Base-by-base conservation (phyloP, 495 filamentous ascomycete species). In the Penicillium atrosanguineum region DNA sequence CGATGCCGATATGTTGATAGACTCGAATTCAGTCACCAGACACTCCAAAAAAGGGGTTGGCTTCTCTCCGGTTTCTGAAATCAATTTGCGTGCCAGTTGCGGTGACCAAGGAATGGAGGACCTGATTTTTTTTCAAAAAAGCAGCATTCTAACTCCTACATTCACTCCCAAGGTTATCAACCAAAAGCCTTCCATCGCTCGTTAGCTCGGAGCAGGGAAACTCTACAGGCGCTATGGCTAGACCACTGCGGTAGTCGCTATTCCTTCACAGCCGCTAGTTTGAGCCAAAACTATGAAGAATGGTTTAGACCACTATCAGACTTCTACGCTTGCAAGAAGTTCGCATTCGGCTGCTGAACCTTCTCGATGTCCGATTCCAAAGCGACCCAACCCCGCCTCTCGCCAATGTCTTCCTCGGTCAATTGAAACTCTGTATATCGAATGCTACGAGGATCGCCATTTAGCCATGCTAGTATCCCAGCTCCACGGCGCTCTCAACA, bases 121-220 rank as follows among this genome's bases (percentile, higher is more conserved):
- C 1, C 50, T 73, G 23, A 64, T 56, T 18, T 67, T 64, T 3
- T 71, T 73, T 52, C n/a, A n/a, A 71, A 71, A 44, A 70, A 73
- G 36, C 70, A 73, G 38, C 70, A 73, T 50, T 68, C 66, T 0
- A 68, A 73, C 44, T 57, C 58, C 3, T 61, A 68, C 28, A 31
- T 68, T 9, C 46, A 54, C 2, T 59, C 64, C 0, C 55, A 63
- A 29, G 68, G 64, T 1, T 73, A 63, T 53, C 63, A 59, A 41
- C 70, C 68, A 3, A 53, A 56, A 0, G 61, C 63, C 15, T 71
- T 73, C 44, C 50, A 60, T 47, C 53, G 44, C 25, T 67, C 68
- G 6, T 53, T 73, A 36, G 38, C 58, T 7, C 44, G 38, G n/a
- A 68, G 64, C 44, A 71, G 68, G 41, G 20, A 40, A 20, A 67